Evolutionary conservation across 192 early-diverging fungal species (phyloP).

Genomic region (Geosiphon pyriformis): DNA sequence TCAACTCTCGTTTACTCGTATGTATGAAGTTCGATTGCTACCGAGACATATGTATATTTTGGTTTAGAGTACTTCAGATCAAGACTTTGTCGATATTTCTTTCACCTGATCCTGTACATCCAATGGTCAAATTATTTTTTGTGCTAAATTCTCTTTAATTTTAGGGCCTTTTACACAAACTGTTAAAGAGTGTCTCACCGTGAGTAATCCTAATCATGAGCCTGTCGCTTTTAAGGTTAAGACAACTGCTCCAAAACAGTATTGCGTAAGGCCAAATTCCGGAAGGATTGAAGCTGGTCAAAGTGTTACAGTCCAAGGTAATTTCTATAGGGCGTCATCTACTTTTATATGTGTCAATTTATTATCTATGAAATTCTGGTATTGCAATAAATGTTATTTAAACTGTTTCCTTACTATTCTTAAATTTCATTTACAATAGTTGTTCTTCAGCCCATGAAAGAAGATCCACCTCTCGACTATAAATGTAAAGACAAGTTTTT

Average conservation of each 20-base stretch:
- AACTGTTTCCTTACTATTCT: too few relatives aligned
- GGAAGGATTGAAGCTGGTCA: slow-evolving; percentile 69
- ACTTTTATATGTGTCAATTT: background rate
- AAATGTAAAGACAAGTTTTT: slow-evolving; percentile 98
- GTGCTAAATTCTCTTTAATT: background rate
- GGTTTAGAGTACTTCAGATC: background rate
- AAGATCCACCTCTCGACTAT: slow-evolving; percentile 68
- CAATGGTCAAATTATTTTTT: background rate
- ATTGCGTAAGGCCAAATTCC: slow-evolving; percentile 92
- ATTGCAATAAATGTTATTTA: background rate
- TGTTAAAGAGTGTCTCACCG: slow-evolving; percentile 49
- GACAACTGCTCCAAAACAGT: slow-evolving; percentile 96
- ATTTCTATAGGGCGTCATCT: background rate
- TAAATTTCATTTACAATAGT: slow-evolving; percentile 55
- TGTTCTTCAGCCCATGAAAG: slow-evolving; percentile 81
- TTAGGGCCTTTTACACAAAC: slow-evolving; percentile 61
- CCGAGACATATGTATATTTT: background rate
- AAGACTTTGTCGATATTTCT: background rate
- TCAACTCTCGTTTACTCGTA: slow-evolving; percentile 56
- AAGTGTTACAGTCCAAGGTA: slow-evolving; percentile 72
- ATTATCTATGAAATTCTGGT: background rate
- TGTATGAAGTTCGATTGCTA: slow-evolving; percentile 20
- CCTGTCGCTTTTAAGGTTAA: slow-evolving; percentile 97
- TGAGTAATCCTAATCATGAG: slow-evolving; percentile 57
- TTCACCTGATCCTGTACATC: background rate